These are phyloP conservation scores for Athelia sp. DNA, from an alignment of 1,284 basidiomycete species.

Conservation along the genomic window DNA sequence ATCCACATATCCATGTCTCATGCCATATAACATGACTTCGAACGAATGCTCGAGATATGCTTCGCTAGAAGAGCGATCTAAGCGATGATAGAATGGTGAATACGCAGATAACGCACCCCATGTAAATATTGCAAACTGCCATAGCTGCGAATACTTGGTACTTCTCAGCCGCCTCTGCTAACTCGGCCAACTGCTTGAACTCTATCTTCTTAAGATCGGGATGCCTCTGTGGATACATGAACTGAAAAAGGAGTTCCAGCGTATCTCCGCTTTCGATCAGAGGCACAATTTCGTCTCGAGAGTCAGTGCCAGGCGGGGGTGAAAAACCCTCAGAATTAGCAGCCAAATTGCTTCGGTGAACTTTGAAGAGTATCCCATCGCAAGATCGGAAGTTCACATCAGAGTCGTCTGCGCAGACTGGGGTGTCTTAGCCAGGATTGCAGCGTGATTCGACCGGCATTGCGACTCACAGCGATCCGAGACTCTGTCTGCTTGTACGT, in stretches of 20 bases:
- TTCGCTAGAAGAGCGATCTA: background rate
- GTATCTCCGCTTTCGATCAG: slow-evolving; percentile 9
- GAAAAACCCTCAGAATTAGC: slow-evolving; percentile 23
- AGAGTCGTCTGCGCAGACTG: slow-evolving; percentile 16
- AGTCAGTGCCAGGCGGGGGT: background rate
- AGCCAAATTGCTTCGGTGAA: slow-evolving; percentile 22
- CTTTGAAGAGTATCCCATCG: slow-evolving; percentile 20
- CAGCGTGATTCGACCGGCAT: too few relatives aligned
- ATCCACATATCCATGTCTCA: background rate
- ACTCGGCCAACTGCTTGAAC: background rate
- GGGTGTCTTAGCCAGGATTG: too few relatives aligned
- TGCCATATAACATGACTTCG: background rate
- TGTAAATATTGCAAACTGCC: slow-evolving; percentile 1
- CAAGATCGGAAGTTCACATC: slow-evolving; percentile 23
- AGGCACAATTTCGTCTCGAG: slow-evolving; percentile 4
- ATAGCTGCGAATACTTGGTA: slow-evolving; percentile 13
- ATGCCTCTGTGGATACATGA: slow-evolving; percentile 11
- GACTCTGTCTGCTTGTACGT: too few relatives aligned
- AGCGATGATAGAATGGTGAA: background rate
- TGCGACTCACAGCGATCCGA: too few relatives aligned
- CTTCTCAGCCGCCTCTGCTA: slow-evolving; percentile 17
- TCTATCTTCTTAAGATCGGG: slow-evolving; percentile 6
- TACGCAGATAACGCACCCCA: slow-evolving; percentile 7
- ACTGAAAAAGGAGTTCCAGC: slow-evolving; percentile 12
- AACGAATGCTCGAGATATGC: background rate